Percentiles rank a stretch among this genome's conserved stretches.
These are phyloP conservation scores for Globisporangium middletonii DNA, from an alignment of 352 stramenopile species.

Conservation along the genomic window DNA sequence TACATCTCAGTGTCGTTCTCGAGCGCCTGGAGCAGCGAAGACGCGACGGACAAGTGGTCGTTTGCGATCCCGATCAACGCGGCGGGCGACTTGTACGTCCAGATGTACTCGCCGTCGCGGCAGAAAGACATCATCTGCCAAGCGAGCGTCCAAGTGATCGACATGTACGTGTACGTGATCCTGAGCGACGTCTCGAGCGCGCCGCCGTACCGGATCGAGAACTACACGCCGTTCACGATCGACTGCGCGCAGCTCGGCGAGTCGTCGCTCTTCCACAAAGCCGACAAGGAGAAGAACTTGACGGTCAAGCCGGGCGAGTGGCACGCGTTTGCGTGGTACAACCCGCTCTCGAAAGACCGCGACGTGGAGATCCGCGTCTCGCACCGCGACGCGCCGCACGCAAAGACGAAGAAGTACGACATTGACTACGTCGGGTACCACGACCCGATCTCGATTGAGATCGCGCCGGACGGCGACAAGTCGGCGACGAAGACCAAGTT, in stretches of 20 bases:
- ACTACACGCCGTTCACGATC: conserved; percentile 82
- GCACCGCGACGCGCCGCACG: conserved; percentile 44
- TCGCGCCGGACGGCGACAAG: conserved; percentile 31
- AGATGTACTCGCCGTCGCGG: conserved; percentile 69
- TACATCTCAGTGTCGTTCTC: conserved; percentile 81
- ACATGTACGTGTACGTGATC: conserved; percentile 87
- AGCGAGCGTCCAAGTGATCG: conserved; percentile 82
- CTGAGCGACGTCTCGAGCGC: conserved; percentile 74
- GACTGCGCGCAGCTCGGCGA: conserved; percentile 65
- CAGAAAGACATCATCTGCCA: conserved; percentile 78
- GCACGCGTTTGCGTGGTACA: conserved; percentile 81
- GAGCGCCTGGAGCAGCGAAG: conserved; percentile 44
- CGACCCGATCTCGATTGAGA: conserved; percentile 53
- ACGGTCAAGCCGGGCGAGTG: conserved; percentile 64
- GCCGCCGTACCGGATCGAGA: conserved; percentile 83
- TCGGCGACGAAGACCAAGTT: conserved; percentile 17
- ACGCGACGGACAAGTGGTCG: conserved; percentile 62
- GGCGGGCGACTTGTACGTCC: conserved; percentile 72
- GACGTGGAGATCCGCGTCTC: conserved; percentile 60
- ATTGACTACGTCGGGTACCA: conserved; percentile 80
- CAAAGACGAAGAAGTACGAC: conserved; percentile 72
- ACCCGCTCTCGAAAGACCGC: conserved; percentile 79
- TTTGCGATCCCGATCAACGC: conserved; percentile 75
- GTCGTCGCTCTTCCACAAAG: conserved; percentile 58
- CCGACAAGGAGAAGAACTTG: conserved; percentile 39